Evolutionary conservation across 345 rosid genomes (phyloP).

Genomic region (Ceriops tagal): DNA sequence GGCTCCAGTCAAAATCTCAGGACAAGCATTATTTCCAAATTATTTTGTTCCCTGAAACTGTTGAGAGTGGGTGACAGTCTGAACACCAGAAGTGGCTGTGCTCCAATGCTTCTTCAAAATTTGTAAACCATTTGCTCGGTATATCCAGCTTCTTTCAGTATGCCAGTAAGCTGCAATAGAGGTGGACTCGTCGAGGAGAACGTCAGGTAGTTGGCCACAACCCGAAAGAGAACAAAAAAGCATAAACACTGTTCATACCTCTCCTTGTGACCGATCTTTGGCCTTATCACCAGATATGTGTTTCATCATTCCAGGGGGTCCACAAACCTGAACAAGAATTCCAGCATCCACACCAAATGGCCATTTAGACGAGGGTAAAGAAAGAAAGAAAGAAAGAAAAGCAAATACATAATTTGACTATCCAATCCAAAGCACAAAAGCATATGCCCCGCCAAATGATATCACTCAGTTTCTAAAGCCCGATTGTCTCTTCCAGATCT

Average conservation of each 20-base stretch:
- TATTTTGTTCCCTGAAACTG: no score
- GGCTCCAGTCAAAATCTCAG: no score
- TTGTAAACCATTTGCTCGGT: conserved; percentile 93
- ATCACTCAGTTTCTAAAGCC: not conserved
- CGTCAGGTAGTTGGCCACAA: not conserved
- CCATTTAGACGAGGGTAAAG: not conserved
- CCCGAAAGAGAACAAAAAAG: no score
- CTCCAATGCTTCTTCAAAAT: conserved; percentile 41
- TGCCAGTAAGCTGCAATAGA: conserved; percentile 61
- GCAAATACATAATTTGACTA: not conserved
- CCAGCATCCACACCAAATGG: not conserved
- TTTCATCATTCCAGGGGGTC: conserved; percentile 96
- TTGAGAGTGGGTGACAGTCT: no score
- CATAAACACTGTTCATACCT: conserved; percentile 42
- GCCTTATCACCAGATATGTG: conserved; percentile 90
- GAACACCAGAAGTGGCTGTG: not conserved
- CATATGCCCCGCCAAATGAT: not conserved
- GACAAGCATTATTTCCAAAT: no score
- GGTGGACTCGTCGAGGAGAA: not conserved
- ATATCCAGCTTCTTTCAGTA: conserved; percentile 83
- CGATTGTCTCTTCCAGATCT: not conserved
- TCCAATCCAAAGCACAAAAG: no score
- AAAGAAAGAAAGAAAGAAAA: not conserved
- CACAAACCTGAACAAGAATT: conserved; percentile 63
- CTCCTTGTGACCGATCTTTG: conserved; percentile 83